Conservation (phyloP, 2,329 filamentous ascomycete species). For the Sarocladiaceae sp. region DNA sequence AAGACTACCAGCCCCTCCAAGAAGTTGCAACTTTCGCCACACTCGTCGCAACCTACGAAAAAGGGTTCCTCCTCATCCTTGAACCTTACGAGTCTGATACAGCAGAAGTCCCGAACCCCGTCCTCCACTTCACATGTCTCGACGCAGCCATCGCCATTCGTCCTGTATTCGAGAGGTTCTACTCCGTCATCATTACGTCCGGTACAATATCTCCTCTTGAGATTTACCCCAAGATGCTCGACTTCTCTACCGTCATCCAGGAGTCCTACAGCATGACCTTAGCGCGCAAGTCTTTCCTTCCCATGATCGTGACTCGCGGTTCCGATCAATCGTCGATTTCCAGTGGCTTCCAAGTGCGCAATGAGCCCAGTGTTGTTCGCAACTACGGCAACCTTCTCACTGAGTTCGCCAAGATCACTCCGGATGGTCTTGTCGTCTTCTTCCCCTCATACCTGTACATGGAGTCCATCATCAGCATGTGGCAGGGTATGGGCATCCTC, state of each 20-base stretch:
- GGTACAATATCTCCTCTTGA: constrained; percentile 95
- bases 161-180: constrained; percentile 94
- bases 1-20: constrained; percentile 94
- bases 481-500: constrained; percentile 97
- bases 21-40: constrained; percentile 98
- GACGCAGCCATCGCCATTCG: constrained; percentile 98
- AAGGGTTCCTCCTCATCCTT: constrained; percentile 91
- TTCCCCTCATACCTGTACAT: constrained; percentile 99
- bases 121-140: constrained; percentile 95
- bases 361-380: constrained; percentile 92
- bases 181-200: constrained; percentile 96
- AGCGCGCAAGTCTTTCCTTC: constrained; percentile 88
- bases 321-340: constrained; percentile 92
- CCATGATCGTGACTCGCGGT: constrained; percentile 94
- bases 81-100: constrained; percentile 96
- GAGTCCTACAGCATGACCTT: constrained; percentile 98
- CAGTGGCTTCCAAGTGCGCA: constrained; percentile 90
- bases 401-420: constrained; percentile 93
- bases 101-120: constrained; percentile 90
- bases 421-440: constrained; percentile 97
- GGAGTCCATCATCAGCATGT: constrained; percentile 98
- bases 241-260: constrained; percentile 87
- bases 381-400: constrained; percentile 93
- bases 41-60: constrained; percentile 92
- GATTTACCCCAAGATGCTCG: constrained; percentile 99